phyloP scores from a whole-genome alignment of 2,329 filamentous ascomycete genomes.

The Pseudohalonectria lignicola region DNA sequence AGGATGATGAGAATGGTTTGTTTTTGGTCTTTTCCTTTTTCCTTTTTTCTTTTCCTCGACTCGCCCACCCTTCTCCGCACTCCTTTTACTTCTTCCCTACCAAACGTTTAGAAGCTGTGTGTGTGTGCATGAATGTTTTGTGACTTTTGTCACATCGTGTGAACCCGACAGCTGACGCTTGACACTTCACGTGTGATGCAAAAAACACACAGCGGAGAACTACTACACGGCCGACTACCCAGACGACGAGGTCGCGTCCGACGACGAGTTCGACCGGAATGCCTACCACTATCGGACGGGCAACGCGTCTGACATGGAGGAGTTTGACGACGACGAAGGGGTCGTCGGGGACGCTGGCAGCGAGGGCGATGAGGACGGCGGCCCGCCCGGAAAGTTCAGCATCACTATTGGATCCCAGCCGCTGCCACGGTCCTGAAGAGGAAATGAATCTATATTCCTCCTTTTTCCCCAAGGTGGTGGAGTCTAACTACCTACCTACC shows the following conservation, averaged over 20 bases:
- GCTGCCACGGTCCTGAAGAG: neutral
- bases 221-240: constrained; percentile 73
- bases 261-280: constrained; percentile 51
- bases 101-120: no score
- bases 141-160: no score
- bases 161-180: no score
- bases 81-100: neutral
- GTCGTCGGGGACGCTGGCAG: constrained; percentile 34
- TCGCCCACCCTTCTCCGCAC: no score
- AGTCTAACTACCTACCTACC: no score
- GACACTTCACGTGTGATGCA: neutral
- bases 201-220: constrained; percentile 56
- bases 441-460: no score
- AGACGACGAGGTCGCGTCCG: constrained; percentile 65
- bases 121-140: no score
- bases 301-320: constrained; percentile 44
- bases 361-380: constrained; percentile 17
- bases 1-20: constrained; percentile 55
- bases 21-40: neutral
- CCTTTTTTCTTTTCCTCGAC: no score
- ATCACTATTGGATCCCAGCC: constrained; percentile 11
- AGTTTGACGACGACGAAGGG: constrained; percentile 30
- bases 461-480: no score
- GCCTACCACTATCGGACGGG: constrained; percentile 42
- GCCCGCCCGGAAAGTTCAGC: constrained; percentile 6